Conservation (phyloP, 768 basidiomycete genomes). For the Boletus subparvulus region DNA sequence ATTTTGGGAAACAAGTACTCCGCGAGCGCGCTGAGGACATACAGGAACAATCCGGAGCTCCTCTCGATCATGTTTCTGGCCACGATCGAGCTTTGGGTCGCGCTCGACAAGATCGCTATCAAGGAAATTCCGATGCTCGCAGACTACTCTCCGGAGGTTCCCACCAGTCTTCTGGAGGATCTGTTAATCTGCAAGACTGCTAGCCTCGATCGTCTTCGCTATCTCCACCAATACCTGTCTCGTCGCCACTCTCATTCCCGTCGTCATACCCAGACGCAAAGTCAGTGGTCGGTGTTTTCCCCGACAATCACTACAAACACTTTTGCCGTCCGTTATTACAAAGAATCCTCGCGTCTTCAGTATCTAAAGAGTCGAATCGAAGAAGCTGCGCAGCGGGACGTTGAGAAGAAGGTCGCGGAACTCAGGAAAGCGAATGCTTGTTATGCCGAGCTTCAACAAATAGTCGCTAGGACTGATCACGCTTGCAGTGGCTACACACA, state of each 20-base stretch:
- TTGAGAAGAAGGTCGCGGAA: slow-evolving; percentile 26
- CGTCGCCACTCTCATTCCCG: slow-evolving; percentile 5
- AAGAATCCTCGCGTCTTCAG: slow-evolving; percentile 21
- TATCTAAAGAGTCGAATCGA: slow-evolving; percentile 32
- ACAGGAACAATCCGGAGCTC: slow-evolving; percentile 36
- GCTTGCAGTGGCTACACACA: too few relatives aligned
- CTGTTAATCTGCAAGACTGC: slow-evolving; percentile 3
- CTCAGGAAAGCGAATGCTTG: slow-evolving; percentile 7
- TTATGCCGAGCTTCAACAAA: too few relatives aligned
- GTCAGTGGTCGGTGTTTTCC: slow-evolving; percentile 36
- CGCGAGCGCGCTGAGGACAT: slow-evolving; percentile 23
- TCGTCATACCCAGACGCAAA: slow-evolving; percentile 23
- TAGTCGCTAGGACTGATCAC: too few relatives aligned
- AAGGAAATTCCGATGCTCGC: slow-evolving; percentile 2
- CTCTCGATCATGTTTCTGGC: too few relatives aligned
- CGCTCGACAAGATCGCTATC: too few relatives aligned
- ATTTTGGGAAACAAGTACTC: slow-evolving; percentile 28
- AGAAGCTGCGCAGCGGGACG: slow-evolving; percentile 18
- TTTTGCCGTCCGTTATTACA: slow-evolving; percentile 39
- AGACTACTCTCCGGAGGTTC: slow-evolving; percentile 35
- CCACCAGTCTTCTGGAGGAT: slow-evolving; percentile 20
- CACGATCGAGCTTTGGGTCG: too few relatives aligned
- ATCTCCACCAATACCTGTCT: too few relatives aligned
- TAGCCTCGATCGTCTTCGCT: slow-evolving; percentile 31
- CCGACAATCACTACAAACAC: slow-evolving; percentile 7